Evolutionary conservation across 2,329 filamentous ascomycete genomes (phyloP).

Genomic region (Calonectria pseudoreteaudii): DNA sequence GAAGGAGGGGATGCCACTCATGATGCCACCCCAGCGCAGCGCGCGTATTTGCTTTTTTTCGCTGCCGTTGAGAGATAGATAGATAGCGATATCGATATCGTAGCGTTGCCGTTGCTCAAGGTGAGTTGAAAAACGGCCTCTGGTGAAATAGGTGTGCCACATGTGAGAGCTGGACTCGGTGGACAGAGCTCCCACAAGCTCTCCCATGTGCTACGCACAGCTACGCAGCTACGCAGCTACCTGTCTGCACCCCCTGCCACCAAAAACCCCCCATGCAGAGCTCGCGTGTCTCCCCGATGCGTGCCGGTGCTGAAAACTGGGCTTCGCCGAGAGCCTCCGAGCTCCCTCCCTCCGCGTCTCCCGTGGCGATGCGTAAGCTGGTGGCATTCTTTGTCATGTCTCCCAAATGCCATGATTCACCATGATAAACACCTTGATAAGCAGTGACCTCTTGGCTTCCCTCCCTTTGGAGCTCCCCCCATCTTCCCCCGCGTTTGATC

Average conservation of each 20-base stretch:
- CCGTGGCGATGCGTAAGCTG: neutral
- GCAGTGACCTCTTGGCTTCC: neutral
- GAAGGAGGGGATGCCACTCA: neutral
- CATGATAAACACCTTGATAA: neutral
- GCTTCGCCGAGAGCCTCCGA: constrained; percentile 4
- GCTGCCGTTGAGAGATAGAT: neutral
- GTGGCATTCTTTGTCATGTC: constrained; percentile 7
- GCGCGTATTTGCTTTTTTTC: neutral
- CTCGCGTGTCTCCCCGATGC: neutral
- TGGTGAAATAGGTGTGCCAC: neutral
- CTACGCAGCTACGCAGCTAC: neutral
- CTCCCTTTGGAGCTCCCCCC: neutral
- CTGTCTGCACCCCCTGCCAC: neutral
- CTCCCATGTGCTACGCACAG: neutral
- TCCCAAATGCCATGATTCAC: neutral
- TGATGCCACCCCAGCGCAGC: neutral
- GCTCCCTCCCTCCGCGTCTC: neutral
- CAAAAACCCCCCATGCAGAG: neutral
- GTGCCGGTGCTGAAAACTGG: neutral
- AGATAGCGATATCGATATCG: neutral
- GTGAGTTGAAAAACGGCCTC: neutral
- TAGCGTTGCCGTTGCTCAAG: neutral
- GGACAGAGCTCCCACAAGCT: neutral
- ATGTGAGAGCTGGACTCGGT: too few species aligned
- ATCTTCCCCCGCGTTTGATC: neutral